A percentile compares a stretch with the other conserved stretches of the same genome.
phyloP scores from a whole-genome alignment of 2,329 filamentous ascomycete species.

The Xylariales sp. region DNA sequence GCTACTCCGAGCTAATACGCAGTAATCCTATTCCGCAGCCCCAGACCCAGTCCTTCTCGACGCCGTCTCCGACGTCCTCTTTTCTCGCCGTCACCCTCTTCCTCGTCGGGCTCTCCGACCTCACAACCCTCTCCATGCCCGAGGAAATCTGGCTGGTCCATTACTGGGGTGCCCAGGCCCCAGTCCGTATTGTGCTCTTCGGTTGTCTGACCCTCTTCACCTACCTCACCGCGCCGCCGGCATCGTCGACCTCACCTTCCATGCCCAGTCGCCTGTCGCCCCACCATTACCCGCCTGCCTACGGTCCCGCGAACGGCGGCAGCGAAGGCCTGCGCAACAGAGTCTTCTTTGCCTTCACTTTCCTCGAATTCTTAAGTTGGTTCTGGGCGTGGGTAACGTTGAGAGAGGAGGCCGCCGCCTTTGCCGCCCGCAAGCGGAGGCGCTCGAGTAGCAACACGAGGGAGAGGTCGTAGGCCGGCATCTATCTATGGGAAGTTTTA shows the following conservation, averaged over 20 bases:
- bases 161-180: constrained; percentile 75
- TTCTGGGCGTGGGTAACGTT: constrained; percentile 85
- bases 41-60: constrained; percentile 73
- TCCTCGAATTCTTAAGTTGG: constrained; percentile 86
- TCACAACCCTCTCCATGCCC: constrained; percentile 74
- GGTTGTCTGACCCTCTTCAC: constrained; percentile 64
- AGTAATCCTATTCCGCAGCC: constrained; percentile 59
- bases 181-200: constrained; percentile 65
- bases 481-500: background rate
- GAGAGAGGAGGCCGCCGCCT: constrained; percentile 69
- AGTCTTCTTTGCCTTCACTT: constrained; percentile 84
- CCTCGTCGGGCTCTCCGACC: constrained; percentile 70
- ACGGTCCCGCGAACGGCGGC: constrained; percentile 58
- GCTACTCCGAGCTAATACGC: constrained; percentile 9
- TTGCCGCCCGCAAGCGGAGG: constrained; percentile 54
- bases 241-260: constrained; percentile 33
- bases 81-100: constrained; percentile 77
- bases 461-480: constrained; percentile 16
- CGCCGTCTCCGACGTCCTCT: constrained; percentile 76
- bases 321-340: constrained; percentile 83
- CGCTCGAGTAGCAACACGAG: constrained; percentile 18
- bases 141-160: constrained; percentile 72
- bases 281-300: constrained; percentile 34
- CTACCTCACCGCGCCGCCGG: constrained; percentile 56
- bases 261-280: constrained; percentile 52